Base-by-base conservation (phyloP, 306 rosid genomes). In the Nissolia schottii region DNA sequence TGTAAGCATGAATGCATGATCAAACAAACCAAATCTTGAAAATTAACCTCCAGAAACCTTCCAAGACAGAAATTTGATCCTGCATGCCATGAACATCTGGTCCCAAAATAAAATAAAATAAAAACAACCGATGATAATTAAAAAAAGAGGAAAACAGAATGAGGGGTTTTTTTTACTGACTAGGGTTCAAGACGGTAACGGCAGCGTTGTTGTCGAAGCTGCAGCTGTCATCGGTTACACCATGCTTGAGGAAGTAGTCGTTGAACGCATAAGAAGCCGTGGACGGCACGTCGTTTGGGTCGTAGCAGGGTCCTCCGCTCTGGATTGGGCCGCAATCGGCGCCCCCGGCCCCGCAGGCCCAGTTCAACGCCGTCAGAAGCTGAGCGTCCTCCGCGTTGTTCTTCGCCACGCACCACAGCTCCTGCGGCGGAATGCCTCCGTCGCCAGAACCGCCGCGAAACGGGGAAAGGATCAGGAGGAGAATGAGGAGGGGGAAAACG, bases 371-470 rank as follows among this genome's bases (percentile, higher is more conserved):
- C 7, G 87, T 1, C 82, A 76, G 92, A 31, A 95, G 80, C 4
- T 90, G 80, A 13, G 90, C 43, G 23, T 95, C 99, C 54, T 88
- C 96, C 7, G 95, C 95, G 88, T 91, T 89, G 84, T 94, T 94
- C 84, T 86, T 94, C 8, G 97, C 97, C 77, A 91, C 99, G 80
- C 99, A 94, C 97, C 99, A 94, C 3, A 94, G 93, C 81, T 91
- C 86, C 74, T 61, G 80, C 48, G 77, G 34, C 56, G 76, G 81
- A 5, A 38, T 77, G 23, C 73, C 74, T 55, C 75, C 80, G 58
- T 22, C 18, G 73, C 53, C 34, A 3, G 83, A 78, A 25, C 0
- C 88, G 28, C 1, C 34, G 50, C 75, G 48, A 49, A 55, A 41
- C 9, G 81, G 70, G 5, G 58, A 46, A 45, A 84, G 64, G 9